Evolutionary conservation across 306 rosid species (phyloP).

Genomic region (Prunus campanulata): DNA sequence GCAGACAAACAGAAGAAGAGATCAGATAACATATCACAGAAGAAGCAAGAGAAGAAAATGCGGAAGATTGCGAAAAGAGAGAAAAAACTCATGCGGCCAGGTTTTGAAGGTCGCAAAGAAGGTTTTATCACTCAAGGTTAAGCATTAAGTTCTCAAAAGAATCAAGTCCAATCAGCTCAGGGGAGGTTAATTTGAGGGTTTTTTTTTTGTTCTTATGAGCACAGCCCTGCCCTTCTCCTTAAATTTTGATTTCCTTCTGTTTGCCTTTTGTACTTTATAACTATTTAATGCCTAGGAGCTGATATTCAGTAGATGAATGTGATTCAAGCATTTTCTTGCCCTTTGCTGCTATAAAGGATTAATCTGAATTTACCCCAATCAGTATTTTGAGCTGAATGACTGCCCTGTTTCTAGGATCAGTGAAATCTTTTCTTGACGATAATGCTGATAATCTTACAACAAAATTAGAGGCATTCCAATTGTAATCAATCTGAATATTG

Average conservation of each 20-base stretch:
- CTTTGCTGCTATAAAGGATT: too few species aligned
- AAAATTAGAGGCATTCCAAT: not conserved
- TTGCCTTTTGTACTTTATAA: not conserved
- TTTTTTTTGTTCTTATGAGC: not conserved
- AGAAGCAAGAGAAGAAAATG: conserved; percentile 66
- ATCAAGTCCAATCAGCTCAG: not conserved
- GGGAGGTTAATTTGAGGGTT: not conserved
- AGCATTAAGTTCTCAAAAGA: conserved; percentile 11
- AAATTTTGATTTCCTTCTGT: not conserved
- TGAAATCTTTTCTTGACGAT: too few species aligned
- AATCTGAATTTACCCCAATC: too few species aligned
- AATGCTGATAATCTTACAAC: not conserved
- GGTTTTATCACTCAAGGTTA: conserved; percentile 53
- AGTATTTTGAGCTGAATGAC: too few species aligned
- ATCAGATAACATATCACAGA: conserved; percentile 62
- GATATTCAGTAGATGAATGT: not conserved
- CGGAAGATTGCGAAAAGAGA: conserved; percentile 74
- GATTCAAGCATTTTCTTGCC: not conserved
- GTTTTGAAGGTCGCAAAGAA: conserved; percentile 86
- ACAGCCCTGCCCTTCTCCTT: not conserved
- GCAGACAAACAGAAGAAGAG: conserved; percentile 72
- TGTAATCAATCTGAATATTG: not conserved
- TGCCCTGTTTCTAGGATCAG: too few species aligned
- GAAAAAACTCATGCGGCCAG: conserved; percentile 85
- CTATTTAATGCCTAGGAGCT: not conserved